phyloP scores from a whole-genome alignment of 352 stramenopile species.

The Globisporangium irregulare region DNA sequence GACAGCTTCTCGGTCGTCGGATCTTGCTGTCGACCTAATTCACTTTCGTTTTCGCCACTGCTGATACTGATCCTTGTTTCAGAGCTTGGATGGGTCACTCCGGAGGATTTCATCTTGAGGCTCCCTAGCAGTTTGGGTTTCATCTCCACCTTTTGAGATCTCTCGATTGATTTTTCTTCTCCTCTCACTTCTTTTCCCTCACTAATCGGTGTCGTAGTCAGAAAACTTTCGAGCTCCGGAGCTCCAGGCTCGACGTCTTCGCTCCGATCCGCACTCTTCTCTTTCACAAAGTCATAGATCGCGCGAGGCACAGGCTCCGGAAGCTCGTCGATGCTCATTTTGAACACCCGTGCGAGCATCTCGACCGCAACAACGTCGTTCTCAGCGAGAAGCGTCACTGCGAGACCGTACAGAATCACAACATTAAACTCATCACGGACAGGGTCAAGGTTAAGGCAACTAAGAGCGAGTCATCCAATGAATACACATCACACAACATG shows the following conservation, averaged over 20 bases:
- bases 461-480: background rate
- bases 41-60: background rate
- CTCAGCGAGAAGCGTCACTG: constrained; percentile 54
- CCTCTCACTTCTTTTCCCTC: background rate
- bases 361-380: constrained; percentile 53
- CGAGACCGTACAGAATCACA: constrained; percentile 38
- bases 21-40: background rate
- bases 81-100: background rate
- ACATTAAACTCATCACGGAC: constrained; percentile 2
- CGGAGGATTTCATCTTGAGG: background rate
- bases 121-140: background rate
- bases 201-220: background rate
- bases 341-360: constrained; percentile 62
- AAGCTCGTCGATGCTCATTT: constrained; percentile 58
- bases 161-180: background rate
- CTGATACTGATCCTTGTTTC: background rate
- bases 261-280: constrained; percentile 1
- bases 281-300: constrained; percentile 27
- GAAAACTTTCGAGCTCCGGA: background rate
- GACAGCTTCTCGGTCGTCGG: background rate
- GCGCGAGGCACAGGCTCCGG: constrained; percentile 41
- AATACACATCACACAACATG: constrained; percentile 8
- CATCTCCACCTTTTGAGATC: background rate
- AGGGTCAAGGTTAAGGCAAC: constrained; percentile 15
- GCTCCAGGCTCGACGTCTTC: constrained; percentile 10